Evolutionary conservation across 2,329 filamentous ascomycete genomes (phyloP), one percentile per base, ranked within the genome.

Genomic region (Xylaria sp.): DNA sequence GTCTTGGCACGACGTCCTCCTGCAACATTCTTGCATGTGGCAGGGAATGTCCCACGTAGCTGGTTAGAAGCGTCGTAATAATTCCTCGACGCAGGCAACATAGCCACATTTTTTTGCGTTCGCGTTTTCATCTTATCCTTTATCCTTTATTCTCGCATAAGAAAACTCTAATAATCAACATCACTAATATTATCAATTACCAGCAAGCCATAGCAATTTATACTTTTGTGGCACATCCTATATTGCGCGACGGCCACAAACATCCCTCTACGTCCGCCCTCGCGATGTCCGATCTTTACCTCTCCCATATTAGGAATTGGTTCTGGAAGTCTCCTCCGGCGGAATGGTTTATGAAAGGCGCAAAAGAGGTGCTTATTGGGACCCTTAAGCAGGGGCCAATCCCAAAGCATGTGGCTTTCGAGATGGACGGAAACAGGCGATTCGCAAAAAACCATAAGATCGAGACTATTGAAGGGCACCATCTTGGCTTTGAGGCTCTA

Each of bases 381-480:
- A 92, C 94, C 59, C 83, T 98, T 63, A 91, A 91, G 77, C 95
- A 97, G 81, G 96, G 96, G 0, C 93, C 94, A 1, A 91, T 99
- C 64, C 96, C 96, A 10, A 90, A 93, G 77, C 96, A 99, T 88
- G 89, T 99, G 69, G 96, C 96, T n/a, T 99, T 99, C 78, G 95
- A 97, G 75, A 99, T 99, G 96, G 96, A 99, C 79, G 96, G 96
- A 65, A 99, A 99, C 82, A 86, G 96, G 76, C 91, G 96, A 54
- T 99, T 97, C 83, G 96, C 96, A 15, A 88, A 93, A 70, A 92
- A 87, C 71, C 93, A 96, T 82, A 90, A 95, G 72, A 97, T 99
- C 79, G 96, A 99, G 83, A 97, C 94, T 0, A 90, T 98, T 40
- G 95, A 99, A 81, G 96, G 96, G 28, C 96, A 99, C 79, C 94